Evolutionary conservation across 306 rosid genomes (phyloP).

Genomic region (Castanea mollissima): DNA sequence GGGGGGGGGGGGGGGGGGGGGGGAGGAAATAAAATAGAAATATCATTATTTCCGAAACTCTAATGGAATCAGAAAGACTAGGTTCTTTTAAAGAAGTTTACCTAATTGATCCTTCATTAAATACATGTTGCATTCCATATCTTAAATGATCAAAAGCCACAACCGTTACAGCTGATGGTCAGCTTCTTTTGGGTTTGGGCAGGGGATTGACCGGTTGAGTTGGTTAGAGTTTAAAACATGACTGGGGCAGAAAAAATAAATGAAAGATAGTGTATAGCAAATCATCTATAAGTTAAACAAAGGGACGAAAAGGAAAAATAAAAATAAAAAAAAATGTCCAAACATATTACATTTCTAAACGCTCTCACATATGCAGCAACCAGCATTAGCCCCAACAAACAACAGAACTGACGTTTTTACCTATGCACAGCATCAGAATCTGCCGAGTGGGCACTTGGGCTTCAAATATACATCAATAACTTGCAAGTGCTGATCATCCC

Average conservation of each 20-base stretch:
- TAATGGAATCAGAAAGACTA: background rate
- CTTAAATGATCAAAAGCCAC: background rate
- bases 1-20: too few relatives aligned
- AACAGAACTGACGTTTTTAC: constrained; percentile 28
- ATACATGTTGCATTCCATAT: background rate
- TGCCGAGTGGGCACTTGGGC: constrained; percentile 69
- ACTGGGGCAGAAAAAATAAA: background rate
- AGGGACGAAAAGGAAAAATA: background rate
- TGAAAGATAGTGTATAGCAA: background rate
- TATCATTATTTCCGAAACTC: background rate
- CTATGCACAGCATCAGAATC: constrained; percentile 60
- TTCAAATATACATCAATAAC: constrained; percentile 67
- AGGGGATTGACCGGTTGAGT: too few relatives aligned
- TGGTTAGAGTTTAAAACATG: background rate
- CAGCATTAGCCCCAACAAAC: constrained; percentile 14
- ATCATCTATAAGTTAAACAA: too few relatives aligned
- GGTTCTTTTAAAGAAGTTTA: background rate
- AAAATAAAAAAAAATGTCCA: background rate
- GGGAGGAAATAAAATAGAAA: too few relatives aligned
- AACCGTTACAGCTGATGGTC: background rate
- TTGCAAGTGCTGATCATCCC: constrained; percentile 35
- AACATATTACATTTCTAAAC: background rate
- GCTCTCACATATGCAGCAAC: constrained; percentile 2
- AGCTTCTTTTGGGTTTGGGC: background rate
- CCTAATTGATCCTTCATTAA: background rate